Evolutionary conservation across 2,329 filamentous ascomycete genomes (phyloP), one percentile per base, ranked within the genome.

Genomic region (Aspergillus caelatus): DNA sequence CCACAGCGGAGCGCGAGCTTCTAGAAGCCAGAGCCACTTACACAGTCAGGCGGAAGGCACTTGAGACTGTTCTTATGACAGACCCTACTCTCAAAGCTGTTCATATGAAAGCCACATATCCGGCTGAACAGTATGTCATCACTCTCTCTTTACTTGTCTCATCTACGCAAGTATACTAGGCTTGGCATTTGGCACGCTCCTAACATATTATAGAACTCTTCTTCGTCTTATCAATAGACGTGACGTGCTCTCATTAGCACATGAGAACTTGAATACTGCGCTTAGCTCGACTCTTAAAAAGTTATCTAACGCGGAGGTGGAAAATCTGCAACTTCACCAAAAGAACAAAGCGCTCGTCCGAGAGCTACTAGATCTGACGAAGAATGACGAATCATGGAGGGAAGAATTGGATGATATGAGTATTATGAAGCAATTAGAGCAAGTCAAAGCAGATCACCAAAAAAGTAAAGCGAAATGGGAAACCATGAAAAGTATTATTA

Each of bases 41-140:
- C 76, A 84, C 87, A 46, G 82, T 94, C 61, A 88, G 88, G 66
- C 89, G 89, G 74, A 88, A 88, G 65, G 88, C 91, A 26, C 82
- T 89, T 26, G 87, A 91, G 65, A 88, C 85, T 54, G 87, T 92
- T 59, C 78, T 95, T 68, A 87, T 88, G 69, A 88, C 89, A 62
- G 90, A 92, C 70, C 92, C 93, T 9, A 88, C 91, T 46, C 81
- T 96, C 62, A 92, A 91, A 72, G 90, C 92, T 8, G 88, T 94
- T 45, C 91, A 96, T 75, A 81, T 86, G 64, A 88, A 88, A 50
- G 86, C 85, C 14, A 84, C 87, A 21, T 86, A 87, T 2, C 85
- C 86, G 52, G 82, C 89, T 58, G 91, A 95, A 78, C 86, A 88
- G 91, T 92, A 83, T 39, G 36, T 36, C 60, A 67, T 58, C 14